Base-by-base conservation (phyloP, 2,329 filamentous ascomycete species). In the Colletotrichum horii region DNA sequence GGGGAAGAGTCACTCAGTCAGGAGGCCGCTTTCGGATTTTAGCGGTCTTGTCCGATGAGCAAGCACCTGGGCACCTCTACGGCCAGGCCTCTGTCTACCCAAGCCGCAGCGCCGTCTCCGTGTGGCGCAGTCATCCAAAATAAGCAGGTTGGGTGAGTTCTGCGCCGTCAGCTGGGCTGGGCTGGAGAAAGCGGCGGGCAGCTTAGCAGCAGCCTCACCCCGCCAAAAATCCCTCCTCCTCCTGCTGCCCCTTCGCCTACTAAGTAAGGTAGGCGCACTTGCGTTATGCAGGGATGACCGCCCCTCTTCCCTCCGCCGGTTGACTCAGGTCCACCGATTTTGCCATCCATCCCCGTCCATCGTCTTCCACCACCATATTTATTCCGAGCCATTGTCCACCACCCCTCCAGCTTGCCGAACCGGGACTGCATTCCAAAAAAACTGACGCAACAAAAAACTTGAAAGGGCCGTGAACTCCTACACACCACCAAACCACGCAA, bases 261-360 rank as follows among this genome's bases (percentile, higher is more conserved):
- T n/a, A n/a, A n/a, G n/a, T n/a, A 22, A n/a, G 26, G 30, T 32
- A 36, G 30, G 30, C 22, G 67, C 56, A 48, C 52, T 28, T 61
- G 32, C 62, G 55, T 62, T 66, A 71, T 71, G 68, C 76, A 80
- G 70, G 74, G 74, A 69, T 76, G 58, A 16, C 58, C 56, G 58
- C 70, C 70, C 38, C 58, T 65, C 65, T 38, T 58, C 60, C 77
- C 77, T 79, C 79, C 79, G 77, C 80, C 81, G 81, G 80, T 82
- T 84, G 82, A 84, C 81, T 80, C 75, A 79, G 76, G 62, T 73
- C 71, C 34, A 68, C 64, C 52, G 65, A 72, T 69, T 62, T 76
- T 72, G 65, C 58, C 81, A 75, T 81, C 79, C 78, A 80, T 79
- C 77, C 79, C 79, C 77, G 77, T 82, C 82, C 79, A 83, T 81